These are phyloP conservation scores for Suhomyces guaymorum DNA, from an alignment of 1,139 yeast genomes.

Conservation along the genomic window DNA sequence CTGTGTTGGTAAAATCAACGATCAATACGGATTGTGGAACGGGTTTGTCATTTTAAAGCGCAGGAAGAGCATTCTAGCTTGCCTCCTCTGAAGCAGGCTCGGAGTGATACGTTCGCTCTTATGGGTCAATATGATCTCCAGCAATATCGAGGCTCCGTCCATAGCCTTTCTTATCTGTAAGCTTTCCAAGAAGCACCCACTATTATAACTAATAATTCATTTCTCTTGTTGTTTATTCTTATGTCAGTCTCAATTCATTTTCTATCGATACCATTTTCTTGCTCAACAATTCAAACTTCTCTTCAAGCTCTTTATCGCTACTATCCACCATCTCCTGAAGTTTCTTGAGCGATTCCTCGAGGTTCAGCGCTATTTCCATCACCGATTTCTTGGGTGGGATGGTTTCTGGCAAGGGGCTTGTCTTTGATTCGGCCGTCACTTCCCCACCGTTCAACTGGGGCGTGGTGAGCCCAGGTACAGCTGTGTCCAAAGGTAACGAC, in stretches of 20 bases:
- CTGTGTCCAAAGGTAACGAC: slow-evolving; percentile 8
- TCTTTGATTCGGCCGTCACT: slow-evolving; percentile 5
- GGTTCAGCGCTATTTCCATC: slow-evolving; percentile 52
- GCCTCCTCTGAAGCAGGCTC: too few relatives aligned
- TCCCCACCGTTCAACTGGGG: slow-evolving; percentile 16
- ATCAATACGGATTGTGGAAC: too few relatives aligned
- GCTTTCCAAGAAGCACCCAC: too few relatives aligned
- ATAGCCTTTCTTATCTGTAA: too few relatives aligned
- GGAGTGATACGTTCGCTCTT: too few relatives aligned
- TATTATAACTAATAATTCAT: too few relatives aligned
- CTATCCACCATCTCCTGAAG: slow-evolving; percentile 30
- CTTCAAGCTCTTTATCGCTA: slow-evolving; percentile 32
- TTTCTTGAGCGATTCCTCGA: slow-evolving; percentile 43
- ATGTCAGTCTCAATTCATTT: slow-evolving; percentile 10
- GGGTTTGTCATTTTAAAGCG: too few relatives aligned
- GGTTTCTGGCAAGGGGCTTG: slow-evolving; percentile 1
- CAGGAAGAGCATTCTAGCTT: too few relatives aligned
- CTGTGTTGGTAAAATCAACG: too few relatives aligned
- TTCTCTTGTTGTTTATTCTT: not conserved
- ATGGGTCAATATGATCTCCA: too few relatives aligned
- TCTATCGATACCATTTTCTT: slow-evolving; percentile 24
- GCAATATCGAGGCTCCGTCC: too few relatives aligned
- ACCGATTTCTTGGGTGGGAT: slow-evolving; percentile 29
- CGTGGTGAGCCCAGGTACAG: slow-evolving; percentile 16
- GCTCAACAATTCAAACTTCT: slow-evolving; percentile 29